These are phyloP conservation scores for Cercophora samala DNA, from an alignment of 495 filamentous ascomycete species.

Conservation along the genomic window DNA sequence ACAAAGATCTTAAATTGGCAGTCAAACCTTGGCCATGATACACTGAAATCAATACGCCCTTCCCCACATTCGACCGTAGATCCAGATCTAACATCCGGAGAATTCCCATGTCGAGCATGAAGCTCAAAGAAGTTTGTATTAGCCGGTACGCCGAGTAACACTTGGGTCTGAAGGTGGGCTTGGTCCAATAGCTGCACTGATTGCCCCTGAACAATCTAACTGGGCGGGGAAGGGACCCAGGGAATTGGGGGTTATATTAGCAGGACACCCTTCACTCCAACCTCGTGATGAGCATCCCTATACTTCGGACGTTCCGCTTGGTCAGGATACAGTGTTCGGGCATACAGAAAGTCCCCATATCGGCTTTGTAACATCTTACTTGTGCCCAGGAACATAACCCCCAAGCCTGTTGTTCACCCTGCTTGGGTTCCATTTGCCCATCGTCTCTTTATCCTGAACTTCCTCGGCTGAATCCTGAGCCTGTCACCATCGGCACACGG, in stretches of 20 bases:
- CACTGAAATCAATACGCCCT: background rate
- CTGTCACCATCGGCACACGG: background rate
- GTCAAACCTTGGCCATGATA: background rate
- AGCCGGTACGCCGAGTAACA: slow-evolving; percentile 2
- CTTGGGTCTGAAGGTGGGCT: background rate
- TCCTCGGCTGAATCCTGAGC: slow-evolving; percentile 10
- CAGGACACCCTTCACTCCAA: background rate
- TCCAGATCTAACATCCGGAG: background rate
- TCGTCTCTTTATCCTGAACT: background rate
- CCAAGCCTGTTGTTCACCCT: background rate
- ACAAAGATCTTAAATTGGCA: background rate
- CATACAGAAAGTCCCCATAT: background rate
- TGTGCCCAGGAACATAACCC: background rate
- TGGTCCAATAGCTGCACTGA: slow-evolving; percentile 21
- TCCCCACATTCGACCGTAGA: slow-evolving; percentile 2
- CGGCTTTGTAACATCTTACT: slow-evolving; percentile 2
- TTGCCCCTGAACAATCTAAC: slow-evolving; percentile 15
- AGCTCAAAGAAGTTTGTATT: background rate
- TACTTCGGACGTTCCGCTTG: background rate
- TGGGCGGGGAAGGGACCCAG: slow-evolving; percentile 11
- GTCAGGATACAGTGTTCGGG: slow-evolving; percentile 1
- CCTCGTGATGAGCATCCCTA: background rate
- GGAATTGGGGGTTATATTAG: slow-evolving; percentile 14
- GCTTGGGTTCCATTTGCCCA: background rate
- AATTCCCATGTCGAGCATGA: background rate